Conservation (phyloP, 148 eudicot genomes). For the Salicornia ramosissima region DNA sequence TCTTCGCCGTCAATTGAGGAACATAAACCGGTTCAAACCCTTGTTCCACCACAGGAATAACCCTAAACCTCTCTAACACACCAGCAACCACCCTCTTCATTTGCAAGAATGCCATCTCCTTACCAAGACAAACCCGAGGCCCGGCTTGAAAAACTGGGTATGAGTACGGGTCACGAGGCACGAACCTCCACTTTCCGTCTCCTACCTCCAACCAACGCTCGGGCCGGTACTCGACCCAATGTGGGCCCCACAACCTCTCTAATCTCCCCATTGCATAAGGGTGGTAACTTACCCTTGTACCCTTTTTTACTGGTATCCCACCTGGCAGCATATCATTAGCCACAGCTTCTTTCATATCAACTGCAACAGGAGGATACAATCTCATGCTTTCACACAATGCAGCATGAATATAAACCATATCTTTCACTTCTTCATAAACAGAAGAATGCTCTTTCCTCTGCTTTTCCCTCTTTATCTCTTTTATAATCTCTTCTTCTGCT, state of each 20-base stretch:
- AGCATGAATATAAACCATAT: constrained; percentile 35
- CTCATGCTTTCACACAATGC: constrained; percentile 45
- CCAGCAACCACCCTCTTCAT: constrained; percentile 42
- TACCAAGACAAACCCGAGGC: constrained; percentile 41
- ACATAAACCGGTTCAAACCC: constrained; percentile 32
- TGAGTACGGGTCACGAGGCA: constrained; percentile 28
- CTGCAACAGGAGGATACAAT: constrained; percentile 44
- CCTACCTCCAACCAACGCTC: constrained; percentile 31
- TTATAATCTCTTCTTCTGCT: constrained; percentile 26
- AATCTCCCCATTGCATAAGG: constrained; percentile 49
- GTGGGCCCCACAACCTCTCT: constrained; percentile 38
- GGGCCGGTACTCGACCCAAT: constrained; percentile 30
- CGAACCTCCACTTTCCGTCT: constrained; percentile 21
- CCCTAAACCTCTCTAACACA: constrained; percentile 31
- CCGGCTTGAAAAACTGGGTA: constrained; percentile 50
- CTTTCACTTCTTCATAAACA: constrained; percentile 19
- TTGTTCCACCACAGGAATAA: constrained; percentile 30
- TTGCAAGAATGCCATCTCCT: constrained; percentile 45
- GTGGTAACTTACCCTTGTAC: constrained; percentile 36
- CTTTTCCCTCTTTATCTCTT: constrained; percentile 12
- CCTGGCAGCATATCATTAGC: constrained; percentile 36
- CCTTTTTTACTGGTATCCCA: constrained; percentile 35
- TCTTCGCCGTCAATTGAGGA: constrained; percentile 29
- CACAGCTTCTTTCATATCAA: constrained; percentile 28
- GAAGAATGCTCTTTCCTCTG: neutral